Conservation (phyloP, 2,329 filamentous ascomycete genomes). For the Diplocarpon mali region DNA sequence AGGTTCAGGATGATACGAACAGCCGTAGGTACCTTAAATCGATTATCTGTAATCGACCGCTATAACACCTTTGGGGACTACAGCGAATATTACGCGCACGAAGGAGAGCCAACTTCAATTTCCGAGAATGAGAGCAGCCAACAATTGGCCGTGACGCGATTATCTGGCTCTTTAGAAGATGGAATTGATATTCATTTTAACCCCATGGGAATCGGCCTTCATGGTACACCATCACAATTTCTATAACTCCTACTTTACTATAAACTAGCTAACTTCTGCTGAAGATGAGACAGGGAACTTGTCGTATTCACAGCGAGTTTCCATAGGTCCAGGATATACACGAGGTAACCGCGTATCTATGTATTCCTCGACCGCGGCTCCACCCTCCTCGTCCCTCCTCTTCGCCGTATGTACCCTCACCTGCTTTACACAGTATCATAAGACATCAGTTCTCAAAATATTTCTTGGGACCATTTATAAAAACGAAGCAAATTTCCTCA, state of each 20-base stretch:
- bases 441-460: neutral
- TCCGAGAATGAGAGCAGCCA: neutral
- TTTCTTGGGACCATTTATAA: too few relatives aligned
- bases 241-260: too few relatives aligned
- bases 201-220: too few relatives aligned
- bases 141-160: neutral
- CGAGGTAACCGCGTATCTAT: constrained; percentile 22
- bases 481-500: too few relatives aligned
- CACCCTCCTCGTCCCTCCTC: constrained; percentile 30
- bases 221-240: too few relatives aligned
- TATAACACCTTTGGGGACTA: too few relatives aligned
- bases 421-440: neutral
- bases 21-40: too few relatives aligned
- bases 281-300: neutral
- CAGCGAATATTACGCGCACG: neutral
- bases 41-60: too few relatives aligned
- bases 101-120: neutral
- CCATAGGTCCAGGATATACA: constrained; percentile 13
- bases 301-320: neutral
- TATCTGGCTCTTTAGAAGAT: too few relatives aligned
- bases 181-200: too few relatives aligned
- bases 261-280: neutral
- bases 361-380: constrained; percentile 33
- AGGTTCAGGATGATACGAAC: too few relatives aligned
- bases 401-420: constrained; percentile 37